Percentiles rank a stretch among this genome's conserved stretches.
These are phyloP conservation scores for Geotrichum restrictum DNA, from an alignment of 1,139 yeast genomes.

Conservation along the genomic window DNA sequence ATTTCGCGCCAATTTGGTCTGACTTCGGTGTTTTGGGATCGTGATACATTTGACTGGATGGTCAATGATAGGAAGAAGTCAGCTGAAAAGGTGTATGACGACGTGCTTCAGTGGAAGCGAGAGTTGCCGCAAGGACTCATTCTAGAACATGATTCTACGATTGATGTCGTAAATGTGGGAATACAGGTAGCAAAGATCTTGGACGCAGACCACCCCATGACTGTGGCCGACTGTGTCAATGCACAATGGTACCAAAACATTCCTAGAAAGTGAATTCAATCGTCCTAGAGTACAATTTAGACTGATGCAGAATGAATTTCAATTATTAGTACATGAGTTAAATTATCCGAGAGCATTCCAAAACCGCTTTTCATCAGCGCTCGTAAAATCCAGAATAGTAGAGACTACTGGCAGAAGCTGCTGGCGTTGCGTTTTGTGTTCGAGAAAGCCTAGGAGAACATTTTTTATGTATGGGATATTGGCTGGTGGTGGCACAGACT, in stretches of 20 bases:
- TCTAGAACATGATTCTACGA: conserved; percentile 77
- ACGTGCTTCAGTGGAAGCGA: conserved; percentile 52
- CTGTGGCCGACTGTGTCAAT: conserved; percentile 83
- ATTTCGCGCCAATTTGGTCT: conserved; percentile 82
- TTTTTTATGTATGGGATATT: conserved; percentile 79
- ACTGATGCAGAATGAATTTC: background rate
- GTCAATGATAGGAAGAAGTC: conserved; percentile 45
- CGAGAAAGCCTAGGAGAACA: conserved; percentile 81
- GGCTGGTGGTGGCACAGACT: conserved; percentile 22
- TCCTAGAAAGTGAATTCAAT: background rate
- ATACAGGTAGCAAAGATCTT: conserved; percentile 52
- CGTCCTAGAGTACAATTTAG: no score
- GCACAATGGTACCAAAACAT: conserved; percentile 45
- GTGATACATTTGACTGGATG: conserved; percentile 90
- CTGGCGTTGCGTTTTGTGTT: conserved; percentile 85
- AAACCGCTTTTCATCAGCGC: conserved; percentile 68
- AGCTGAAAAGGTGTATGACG: conserved; percentile 51
- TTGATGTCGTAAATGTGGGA: conserved; percentile 65
- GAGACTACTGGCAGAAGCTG: conserved; percentile 82
- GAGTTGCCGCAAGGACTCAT: conserved; percentile 54
- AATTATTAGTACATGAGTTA: background rate
- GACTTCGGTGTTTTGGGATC: conserved; percentile 87
- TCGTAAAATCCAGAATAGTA: conserved; percentile 62
- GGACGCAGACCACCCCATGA: conserved; percentile 53
- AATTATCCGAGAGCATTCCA: conserved; percentile 49